Evolutionary conservation across 306 rosid species (phyloP).

Genomic region (peach (Prunus persica)): DNA sequence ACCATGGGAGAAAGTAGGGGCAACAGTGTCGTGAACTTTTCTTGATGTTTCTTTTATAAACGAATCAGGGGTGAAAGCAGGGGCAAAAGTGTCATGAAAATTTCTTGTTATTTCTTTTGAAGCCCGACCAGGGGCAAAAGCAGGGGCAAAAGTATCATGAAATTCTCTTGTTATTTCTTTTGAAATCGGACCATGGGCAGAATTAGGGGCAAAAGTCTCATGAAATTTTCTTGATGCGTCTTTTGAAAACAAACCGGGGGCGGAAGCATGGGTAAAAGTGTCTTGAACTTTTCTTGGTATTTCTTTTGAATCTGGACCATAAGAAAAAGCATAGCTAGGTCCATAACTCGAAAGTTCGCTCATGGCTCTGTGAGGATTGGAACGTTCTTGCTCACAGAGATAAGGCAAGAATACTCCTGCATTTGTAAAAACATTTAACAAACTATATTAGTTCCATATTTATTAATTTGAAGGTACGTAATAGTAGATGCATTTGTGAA

Average conservation of each 20-base stretch:
- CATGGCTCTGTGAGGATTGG: slow-evolving; percentile 59
- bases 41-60: too few species aligned
- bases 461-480: not conserved
- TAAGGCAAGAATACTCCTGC: slow-evolving; percentile 68
- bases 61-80: not conserved
- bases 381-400: slow-evolving; percentile 48
- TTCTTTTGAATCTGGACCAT: not conserved
- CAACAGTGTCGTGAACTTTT: too few species aligned
- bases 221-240: not conserved
- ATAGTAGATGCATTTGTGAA: not conserved
- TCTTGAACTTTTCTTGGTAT: not conserved
- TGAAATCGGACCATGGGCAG: not conserved
- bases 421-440: not conserved
- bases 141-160: not conserved
- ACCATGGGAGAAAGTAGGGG: too few species aligned
- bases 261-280: too few species aligned
- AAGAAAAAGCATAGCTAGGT: not conserved
- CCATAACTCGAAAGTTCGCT: slow-evolving; percentile 50
- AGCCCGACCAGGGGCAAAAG: not conserved
- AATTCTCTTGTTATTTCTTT: not conserved
- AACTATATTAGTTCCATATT: not conserved
- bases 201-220: not conserved
- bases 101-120: not conserved
- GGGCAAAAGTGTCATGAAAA: not conserved
- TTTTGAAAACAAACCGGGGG: not conserved